Conservation (phyloP, 2,329 filamentous ascomycete species). For the Trichoderma lentiforme region DNA sequence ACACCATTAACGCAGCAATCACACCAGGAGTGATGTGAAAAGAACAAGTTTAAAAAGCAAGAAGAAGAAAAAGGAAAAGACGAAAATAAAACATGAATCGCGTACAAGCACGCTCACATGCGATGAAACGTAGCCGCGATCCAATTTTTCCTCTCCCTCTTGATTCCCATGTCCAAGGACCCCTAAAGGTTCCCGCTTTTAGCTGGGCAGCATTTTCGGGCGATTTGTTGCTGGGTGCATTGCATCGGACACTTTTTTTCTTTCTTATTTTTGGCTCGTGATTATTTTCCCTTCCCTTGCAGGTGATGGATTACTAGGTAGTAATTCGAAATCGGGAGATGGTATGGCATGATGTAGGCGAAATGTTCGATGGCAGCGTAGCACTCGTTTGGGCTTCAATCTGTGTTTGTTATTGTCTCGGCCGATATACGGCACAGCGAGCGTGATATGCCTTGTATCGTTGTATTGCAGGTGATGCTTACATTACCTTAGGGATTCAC, state of each 20-base stretch:
- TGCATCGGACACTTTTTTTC: not conserved
- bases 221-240: not conserved
- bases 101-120: not conserved
- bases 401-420: not conserved
- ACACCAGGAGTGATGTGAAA: not conserved
- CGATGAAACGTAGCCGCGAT: constrained; percentile 8
- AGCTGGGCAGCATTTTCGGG: not conserved
- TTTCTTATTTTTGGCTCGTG: not conserved
- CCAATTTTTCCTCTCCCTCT: not conserved
- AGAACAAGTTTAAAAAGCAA: not conserved
- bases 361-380: not conserved
- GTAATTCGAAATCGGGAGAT: not conserved
- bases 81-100: not conserved
- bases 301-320: not conserved
- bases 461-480: constrained; percentile 2
- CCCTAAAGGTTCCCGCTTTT: not conserved
- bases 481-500: not conserved
- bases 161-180: not conserved
- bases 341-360: not conserved
- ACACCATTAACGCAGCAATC: not conserved
- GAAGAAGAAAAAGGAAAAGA: not conserved
- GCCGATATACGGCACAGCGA: not conserved
- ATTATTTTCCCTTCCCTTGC: not conserved
- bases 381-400: not conserved
- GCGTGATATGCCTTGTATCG: not conserved